These are phyloP conservation scores for Spongospora subterranea DNA, from an alignment of 208 protist genomes.

Conservation along the genomic window DNA sequence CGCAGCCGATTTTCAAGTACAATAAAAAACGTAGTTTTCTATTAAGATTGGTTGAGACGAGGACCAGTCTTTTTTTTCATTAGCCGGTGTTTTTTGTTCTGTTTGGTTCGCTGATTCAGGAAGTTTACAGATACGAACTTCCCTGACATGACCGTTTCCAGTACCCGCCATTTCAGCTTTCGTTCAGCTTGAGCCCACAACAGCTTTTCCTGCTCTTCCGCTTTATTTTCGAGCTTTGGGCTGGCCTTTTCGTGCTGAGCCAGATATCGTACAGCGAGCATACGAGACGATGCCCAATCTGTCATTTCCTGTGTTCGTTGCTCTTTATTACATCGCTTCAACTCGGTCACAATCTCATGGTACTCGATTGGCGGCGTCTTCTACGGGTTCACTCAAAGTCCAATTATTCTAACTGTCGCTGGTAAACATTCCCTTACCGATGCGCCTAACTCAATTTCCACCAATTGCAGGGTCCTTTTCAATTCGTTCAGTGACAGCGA, in stretches of 20 bases:
- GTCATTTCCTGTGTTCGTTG: conserved; percentile 16
- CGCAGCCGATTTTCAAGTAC: neutral
- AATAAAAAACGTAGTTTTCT: neutral
- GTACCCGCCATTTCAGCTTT: conserved; percentile 27
- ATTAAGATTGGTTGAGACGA: too few species aligned
- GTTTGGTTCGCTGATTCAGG: neutral
- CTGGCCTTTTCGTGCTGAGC: neutral
- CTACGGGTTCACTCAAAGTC: neutral
- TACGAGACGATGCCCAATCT: conserved; percentile 24
- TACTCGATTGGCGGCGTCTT: neutral
- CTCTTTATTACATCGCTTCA: conserved; percentile 41
- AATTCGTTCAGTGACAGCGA: conserved; percentile 2
- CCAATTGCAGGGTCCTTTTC: conserved; percentile 7
- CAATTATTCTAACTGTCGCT: neutral
- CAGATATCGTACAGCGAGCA: neutral
- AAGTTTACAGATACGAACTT: neutral
- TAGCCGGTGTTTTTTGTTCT: neutral
- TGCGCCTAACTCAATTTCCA: neutral
- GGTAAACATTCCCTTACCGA: neutral
- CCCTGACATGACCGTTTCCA: neutral
- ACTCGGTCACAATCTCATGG: conserved; percentile 26
- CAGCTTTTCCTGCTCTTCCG: conserved; percentile 16
- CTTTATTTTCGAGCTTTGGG: neutral
- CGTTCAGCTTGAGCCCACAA: conserved; percentile 2
- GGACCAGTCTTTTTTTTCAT: neutral